phyloP scores from a whole-genome alignment of 257 asterid species.

The Solanum peruvianum region DNA sequence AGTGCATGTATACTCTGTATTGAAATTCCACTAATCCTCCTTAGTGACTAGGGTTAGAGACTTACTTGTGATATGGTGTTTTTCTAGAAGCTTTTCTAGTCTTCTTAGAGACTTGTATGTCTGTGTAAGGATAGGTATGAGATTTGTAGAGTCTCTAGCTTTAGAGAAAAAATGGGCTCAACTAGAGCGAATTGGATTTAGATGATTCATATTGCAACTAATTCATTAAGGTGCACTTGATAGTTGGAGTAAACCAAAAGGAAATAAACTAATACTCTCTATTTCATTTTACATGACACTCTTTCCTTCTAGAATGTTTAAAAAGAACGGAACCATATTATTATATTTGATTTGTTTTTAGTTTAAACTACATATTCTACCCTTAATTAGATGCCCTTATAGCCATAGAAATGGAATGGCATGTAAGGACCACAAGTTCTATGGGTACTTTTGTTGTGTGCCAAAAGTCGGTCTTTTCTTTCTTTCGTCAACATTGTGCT shows the following conservation, averaged over 20 bases:
- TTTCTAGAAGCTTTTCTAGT: background rate
- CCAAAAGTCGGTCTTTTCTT: background rate
- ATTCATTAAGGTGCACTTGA: background rate
- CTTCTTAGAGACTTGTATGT: background rate
- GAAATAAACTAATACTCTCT: background rate
- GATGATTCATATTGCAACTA: background rate
- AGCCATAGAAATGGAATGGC: background rate
- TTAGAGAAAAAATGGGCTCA: background rate
- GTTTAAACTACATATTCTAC: background rate
- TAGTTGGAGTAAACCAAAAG: background rate
- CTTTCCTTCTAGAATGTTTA: background rate
- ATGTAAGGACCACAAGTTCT: background rate
- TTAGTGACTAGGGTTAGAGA: background rate
- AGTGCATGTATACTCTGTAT: background rate
- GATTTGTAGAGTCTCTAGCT: background rate
- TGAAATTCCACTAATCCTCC: background rate
- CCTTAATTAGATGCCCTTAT: background rate
- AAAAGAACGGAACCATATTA: background rate
- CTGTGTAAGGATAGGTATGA: background rate
- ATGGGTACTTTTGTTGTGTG: background rate
- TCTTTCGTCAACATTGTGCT: background rate
- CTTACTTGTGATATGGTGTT: background rate
- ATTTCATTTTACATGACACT: background rate
- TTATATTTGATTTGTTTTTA: background rate
- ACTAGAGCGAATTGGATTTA: background rate